Evolutionary conservation across 495 filamentous ascomycete genomes (phyloP).

Genomic region (Aspergillus panamensis): DNA sequence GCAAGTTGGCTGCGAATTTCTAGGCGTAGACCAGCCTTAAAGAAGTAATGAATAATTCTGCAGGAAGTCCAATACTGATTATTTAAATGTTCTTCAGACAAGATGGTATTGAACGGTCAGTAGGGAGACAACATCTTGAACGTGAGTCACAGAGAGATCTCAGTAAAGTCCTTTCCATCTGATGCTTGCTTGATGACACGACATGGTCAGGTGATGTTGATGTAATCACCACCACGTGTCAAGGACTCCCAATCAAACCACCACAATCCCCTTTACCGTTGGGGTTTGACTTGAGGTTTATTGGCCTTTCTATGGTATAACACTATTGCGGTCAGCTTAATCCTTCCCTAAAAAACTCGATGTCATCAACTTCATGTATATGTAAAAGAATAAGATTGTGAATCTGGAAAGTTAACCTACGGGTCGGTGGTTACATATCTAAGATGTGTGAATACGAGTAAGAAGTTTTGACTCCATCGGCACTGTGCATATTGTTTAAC

Average conservation of each 20-base stretch:
- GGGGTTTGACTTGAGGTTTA: not conserved
- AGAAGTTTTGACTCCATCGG: too few relatives aligned
- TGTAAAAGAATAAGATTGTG: too few relatives aligned
- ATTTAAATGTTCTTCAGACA: not conserved
- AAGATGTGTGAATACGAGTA: too few relatives aligned
- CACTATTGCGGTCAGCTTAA: too few relatives aligned
- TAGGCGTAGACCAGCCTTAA: not conserved
- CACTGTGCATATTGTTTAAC: too few relatives aligned
- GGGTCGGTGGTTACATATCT: too few relatives aligned
- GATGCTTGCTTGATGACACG: constrained; percentile 7
- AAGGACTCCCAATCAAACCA: not conserved
- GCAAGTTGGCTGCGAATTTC: not conserved
- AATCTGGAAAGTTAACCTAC: too few relatives aligned
- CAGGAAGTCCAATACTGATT: not conserved
- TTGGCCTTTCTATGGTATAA: too few relatives aligned
- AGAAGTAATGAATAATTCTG: not conserved
- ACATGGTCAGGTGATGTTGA: constrained; percentile 15
- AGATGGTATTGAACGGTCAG: constrained; percentile 2
- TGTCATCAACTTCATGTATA: too few relatives aligned
- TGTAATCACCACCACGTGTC: constrained; percentile 14
- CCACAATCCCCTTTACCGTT: not conserved
- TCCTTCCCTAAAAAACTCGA: too few relatives aligned
- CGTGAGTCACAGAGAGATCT: constrained; percentile 15
- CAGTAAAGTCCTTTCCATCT: not conserved
- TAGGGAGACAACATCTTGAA: constrained; percentile 17